Percentiles rank a stretch among this genome's conserved stretches.
Conservation (phyloP, 2,329 filamentous ascomycete species). For the Botryotinia narcissicola region DNA sequence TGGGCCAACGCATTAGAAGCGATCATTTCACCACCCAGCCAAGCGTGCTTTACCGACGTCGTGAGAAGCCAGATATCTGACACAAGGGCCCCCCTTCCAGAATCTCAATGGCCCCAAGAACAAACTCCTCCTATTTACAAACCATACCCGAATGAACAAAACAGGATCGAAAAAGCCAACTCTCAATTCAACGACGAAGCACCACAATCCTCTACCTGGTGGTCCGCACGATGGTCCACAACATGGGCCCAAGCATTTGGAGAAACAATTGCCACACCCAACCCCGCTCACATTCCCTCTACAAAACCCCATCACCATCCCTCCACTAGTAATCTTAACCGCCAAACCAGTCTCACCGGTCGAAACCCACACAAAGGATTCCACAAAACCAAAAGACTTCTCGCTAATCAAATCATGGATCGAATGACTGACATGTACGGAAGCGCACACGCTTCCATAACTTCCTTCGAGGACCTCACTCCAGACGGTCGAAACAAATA, state of each 20-base stretch:
- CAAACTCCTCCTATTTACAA: background rate
- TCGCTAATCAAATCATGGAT: background rate
- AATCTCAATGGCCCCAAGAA: background rate
- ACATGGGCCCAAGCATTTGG: background rate
- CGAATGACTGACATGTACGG: background rate
- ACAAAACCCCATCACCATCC: background rate
- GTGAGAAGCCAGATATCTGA: rapidly evolving
- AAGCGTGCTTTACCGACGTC: background rate
- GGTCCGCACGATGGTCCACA: background rate
- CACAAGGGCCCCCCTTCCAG: background rate
- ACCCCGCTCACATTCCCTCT: background rate
- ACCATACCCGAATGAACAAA: background rate
- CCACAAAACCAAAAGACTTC: background rate
- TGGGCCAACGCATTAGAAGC: background rate
- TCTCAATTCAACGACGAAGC: too few relatives aligned
- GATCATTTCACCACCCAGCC: background rate
- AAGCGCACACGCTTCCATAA: background rate
- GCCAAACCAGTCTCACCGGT: background rate
- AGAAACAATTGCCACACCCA: background rate
- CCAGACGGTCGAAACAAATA: background rate
- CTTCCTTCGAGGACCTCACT: background rate
- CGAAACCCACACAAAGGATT: background rate
- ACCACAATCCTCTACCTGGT: background rate
- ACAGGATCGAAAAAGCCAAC: background rate
- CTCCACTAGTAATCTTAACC: background rate